Evolutionary conservation across 140 eudicot genomes (phyloP).

Genomic region (Erigeron philadelphicus): DNA sequence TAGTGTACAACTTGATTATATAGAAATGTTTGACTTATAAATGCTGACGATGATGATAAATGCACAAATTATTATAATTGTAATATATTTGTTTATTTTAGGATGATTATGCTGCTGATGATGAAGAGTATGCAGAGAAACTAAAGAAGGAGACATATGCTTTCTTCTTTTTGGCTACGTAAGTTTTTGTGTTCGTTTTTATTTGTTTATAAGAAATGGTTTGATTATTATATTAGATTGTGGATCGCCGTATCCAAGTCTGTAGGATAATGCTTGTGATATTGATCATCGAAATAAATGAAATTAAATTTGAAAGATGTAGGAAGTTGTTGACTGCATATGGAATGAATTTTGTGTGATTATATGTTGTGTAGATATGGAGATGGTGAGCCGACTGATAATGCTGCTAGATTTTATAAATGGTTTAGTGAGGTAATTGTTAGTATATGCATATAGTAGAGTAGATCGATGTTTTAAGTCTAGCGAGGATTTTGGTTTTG

Average conservation of each 20-base stretch:
- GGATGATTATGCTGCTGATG: conserved; percentile 99
- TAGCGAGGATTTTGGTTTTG: not conserved
- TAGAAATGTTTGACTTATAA: not conserved
- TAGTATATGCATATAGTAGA: not conserved
- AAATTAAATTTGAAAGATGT: not conserved
- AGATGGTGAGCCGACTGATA: conserved; percentile 99
- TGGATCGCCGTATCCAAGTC: too few species aligned
- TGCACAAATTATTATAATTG: too few species aligned
- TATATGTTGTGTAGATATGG: conserved; percentile 60
- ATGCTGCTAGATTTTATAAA: conserved; percentile 89
- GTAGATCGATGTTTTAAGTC: not conserved
- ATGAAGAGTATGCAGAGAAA: conserved; percentile 75
- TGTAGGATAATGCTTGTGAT: not conserved
- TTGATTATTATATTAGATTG: not conserved
- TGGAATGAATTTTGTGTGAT: conserved; percentile 21
- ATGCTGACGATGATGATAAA: too few species aligned
- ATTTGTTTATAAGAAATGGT: not conserved
- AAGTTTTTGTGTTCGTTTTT: conserved; percentile 27
- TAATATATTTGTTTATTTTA: conserved; percentile 8
- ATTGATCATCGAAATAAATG: not conserved
- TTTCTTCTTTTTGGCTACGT: conserved; percentile 91
- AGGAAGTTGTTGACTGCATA: not conserved
- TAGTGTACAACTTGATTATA: not conserved
- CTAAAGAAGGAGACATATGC: conserved; percentile 71
- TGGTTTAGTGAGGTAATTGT: conserved; percentile 85